Evolutionary conservation across 805 yeast genomes (phyloP).

Genomic region (Deakozyma indianensis): DNA sequence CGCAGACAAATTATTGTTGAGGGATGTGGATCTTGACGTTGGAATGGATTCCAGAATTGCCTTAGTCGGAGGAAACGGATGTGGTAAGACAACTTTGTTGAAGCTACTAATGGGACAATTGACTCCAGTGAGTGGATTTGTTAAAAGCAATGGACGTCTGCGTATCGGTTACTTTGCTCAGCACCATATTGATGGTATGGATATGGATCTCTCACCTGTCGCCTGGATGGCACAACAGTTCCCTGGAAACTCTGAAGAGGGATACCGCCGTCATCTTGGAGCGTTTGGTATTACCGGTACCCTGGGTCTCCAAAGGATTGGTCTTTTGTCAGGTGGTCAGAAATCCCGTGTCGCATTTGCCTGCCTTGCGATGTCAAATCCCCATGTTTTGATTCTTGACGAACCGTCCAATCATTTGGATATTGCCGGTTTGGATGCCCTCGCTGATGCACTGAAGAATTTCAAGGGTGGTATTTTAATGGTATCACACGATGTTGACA

Average conservation of each 20-base stretch:
- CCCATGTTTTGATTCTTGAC: slow-evolving; percentile 84
- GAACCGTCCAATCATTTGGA: slow-evolving; percentile 98
- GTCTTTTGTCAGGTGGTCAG: slow-evolving; percentile 90
- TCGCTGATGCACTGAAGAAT: slow-evolving; percentile 72
- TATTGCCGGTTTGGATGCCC: slow-evolving; percentile 94
- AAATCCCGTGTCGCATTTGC: slow-evolving; percentile 98
- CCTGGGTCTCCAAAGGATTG: slow-evolving; percentile 82
- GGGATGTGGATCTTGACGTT: slow-evolving; percentile 74
- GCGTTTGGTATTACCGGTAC: slow-evolving; percentile 96
- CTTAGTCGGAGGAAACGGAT: slow-evolving; percentile 96
- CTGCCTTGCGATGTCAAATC: slow-evolving; percentile 75
- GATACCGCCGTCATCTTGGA: slow-evolving; percentile 91
- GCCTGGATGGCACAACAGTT: slow-evolving; percentile 81
- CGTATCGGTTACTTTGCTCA: slow-evolving; percentile 96
- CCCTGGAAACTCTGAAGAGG: slow-evolving; percentile 94
- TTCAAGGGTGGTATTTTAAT: slow-evolving; percentile 93
- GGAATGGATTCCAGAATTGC: slow-evolving; percentile 94
- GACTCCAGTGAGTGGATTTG: slow-evolving; percentile 62
- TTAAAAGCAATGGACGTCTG: slow-evolving; percentile 68
- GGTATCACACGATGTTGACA: slow-evolving; percentile 95
- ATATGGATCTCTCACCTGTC: slow-evolving; percentile 68
- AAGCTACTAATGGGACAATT: slow-evolving; percentile 72
- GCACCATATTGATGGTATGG: slow-evolving; percentile 98
- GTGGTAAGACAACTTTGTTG: slow-evolving; percentile 93
- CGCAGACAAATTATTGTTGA: slow-evolving; percentile 47